These are phyloP conservation scores for Persicaria tinctoria DNA, from an alignment of 148 eudicot genomes.

Conservation along the genomic window DNA sequence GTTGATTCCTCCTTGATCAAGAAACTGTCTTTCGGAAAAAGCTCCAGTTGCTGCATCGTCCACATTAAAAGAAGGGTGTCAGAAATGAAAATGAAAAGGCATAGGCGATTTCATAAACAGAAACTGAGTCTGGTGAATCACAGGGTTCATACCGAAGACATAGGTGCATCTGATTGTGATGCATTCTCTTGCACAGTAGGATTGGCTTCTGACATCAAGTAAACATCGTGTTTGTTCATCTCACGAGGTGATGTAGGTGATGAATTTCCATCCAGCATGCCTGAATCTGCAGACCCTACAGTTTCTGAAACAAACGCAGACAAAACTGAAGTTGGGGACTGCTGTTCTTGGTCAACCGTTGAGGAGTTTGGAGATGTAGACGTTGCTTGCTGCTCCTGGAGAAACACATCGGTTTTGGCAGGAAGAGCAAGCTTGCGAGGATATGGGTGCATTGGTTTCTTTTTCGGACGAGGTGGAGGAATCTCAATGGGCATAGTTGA, in stretches of 20 bases:
- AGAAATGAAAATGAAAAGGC: not conserved
- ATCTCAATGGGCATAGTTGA: slow-evolving; percentile 60
- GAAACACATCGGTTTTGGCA: slow-evolving; percentile 22
- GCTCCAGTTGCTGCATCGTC: slow-evolving; percentile 50
- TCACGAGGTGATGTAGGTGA: slow-evolving; percentile 41
- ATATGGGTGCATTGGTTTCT: slow-evolving; percentile 81
- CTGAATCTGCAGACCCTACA: slow-evolving; percentile 24
- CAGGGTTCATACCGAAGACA: slow-evolving; percentile 37
- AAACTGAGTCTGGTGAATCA: not conserved
- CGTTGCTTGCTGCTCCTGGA: slow-evolving; percentile 21
- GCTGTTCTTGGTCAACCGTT: slow-evolving; percentile 39
- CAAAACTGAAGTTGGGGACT: slow-evolving; percentile 76
- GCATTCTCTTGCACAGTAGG: slow-evolving; percentile 18
- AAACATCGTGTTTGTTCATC: slow-evolving; percentile 18
- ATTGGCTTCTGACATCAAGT: slow-evolving; percentile 21
- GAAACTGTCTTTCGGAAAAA: slow-evolving; percentile 27
- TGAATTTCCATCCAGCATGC: slow-evolving; percentile 28
- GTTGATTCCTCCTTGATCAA: slow-evolving; percentile 21
- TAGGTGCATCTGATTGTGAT: slow-evolving; percentile 27
- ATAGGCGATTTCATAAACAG: not conserved
- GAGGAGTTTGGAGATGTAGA: slow-evolving; percentile 43
- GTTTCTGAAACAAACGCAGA: slow-evolving; percentile 48
- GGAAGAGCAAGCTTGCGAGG: slow-evolving; percentile 64
- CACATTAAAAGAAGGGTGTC: not conserved
- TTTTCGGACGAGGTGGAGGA: slow-evolving; percentile 94